These are phyloP conservation scores for Zymoseptoria pseudotritici DNA, from an alignment of 2,329 filamentous ascomycete species.

Conservation along the genomic window DNA sequence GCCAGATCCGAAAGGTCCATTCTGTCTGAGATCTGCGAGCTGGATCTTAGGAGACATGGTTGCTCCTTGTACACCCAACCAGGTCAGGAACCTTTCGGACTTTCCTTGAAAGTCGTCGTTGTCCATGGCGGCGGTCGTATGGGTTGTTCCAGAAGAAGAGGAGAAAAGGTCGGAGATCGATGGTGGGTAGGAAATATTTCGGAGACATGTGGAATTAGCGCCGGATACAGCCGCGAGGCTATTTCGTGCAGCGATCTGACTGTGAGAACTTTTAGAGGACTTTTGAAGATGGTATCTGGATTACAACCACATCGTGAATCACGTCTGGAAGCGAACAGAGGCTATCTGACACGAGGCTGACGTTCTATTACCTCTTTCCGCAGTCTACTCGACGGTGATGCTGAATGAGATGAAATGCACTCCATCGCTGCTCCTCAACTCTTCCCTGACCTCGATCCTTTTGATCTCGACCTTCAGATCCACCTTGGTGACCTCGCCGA, in stretches of 20 bases:
- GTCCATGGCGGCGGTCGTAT: conserved; percentile 12
- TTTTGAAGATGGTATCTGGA: neutral
- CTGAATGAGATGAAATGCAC: conserved; percentile 2
- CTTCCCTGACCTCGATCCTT: neutral
- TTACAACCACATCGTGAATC: neutral
- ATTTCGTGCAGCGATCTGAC: neutral
- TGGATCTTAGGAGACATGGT: conserved; percentile 51
- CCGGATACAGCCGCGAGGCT: neutral
- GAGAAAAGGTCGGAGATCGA: neutral
- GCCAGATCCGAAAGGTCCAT: conserved; percentile 38
- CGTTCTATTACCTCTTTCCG: neutral
- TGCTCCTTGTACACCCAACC: conserved; percentile 49
- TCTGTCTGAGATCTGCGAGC: conserved; percentile 50
- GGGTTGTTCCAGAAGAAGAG: neutral
- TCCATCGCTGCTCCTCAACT: neutral
- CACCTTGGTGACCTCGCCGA: conserved; percentile 32
- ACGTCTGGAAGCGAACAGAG: neutral
- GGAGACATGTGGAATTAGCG: neutral
- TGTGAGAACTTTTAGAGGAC: neutral
- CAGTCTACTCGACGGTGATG: neutral
- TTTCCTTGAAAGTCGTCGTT: conserved; percentile 29
- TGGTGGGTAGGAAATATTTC: neutral
- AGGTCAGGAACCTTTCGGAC: conserved; percentile 49
- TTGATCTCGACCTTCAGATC: conserved; percentile 29
- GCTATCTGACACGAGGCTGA: neutral